These are phyloP conservation scores for Rhodamnia rubescens DNA, from an alignment of 345 rosid species.

Conservation along the genomic window DNA sequence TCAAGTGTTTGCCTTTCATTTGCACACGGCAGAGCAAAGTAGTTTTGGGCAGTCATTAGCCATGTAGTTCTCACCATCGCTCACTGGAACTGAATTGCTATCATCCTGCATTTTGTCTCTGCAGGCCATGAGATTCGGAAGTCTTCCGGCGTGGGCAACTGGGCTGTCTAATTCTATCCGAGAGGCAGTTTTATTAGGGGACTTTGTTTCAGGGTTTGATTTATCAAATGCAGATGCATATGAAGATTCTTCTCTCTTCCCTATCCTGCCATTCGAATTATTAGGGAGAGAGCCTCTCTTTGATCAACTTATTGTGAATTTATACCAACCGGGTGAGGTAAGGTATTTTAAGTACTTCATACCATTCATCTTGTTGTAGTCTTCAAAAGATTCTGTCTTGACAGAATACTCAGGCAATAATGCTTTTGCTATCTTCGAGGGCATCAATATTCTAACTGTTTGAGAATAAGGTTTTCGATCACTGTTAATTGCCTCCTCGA, in stretches of 20 bases:
- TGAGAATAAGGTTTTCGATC: not conserved
- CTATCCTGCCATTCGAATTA: conserved; percentile 39
- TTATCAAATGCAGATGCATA: not conserved
- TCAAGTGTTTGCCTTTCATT: not conserved
- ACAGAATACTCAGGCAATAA: not conserved
- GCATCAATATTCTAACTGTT: not conserved
- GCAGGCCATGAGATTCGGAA: conserved; percentile 92
- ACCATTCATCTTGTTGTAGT: not conserved
- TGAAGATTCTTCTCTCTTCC: not conserved
- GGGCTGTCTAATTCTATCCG: conserved; percentile 42
- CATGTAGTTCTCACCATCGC: not conserved
- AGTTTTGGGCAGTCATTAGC: not conserved
- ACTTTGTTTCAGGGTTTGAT: conserved; percentile 9
- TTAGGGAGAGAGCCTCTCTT: conserved; percentile 71
- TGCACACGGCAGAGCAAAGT: not conserved
- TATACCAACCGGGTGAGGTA: conserved; percentile 87
- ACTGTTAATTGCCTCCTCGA: not conserved
- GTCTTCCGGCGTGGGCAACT: conserved; percentile 74
- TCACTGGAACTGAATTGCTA: not conserved
- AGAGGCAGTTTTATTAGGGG: conserved; percentile 24
- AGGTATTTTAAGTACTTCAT: not conserved
- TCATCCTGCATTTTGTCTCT: not conserved
- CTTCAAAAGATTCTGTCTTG: not conserved
- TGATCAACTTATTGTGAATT: conserved; percentile 71
- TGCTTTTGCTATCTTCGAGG: not conserved